phyloP scores from a whole-genome alignment of 345 rosid genomes.

The rapeseed (Brassica napus) region Da-Ae NC_063438.1:7702001-7702500 shows the following conservation, averaged over 20 bases:
- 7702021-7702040: slow-evolving; percentile 17
- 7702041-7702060: neutral
- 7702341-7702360: slow-evolving; percentile 10
- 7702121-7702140: neutral
- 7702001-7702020: slow-evolving; percentile 11
- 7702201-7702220: neutral
- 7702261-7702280: slow-evolving; percentile 33
- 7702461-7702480: neutral
- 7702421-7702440: neutral
- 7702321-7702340: slow-evolving; percentile 21
- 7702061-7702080: neutral
- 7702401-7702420: neutral
- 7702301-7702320: slow-evolving; percentile 14
- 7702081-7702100: neutral
- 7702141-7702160: neutral
- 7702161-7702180: neutral
- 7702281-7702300: slow-evolving; percentile 20
- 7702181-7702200: neutral
- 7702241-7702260: slow-evolving; percentile 16
- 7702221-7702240: neutral
- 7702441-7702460: neutral
- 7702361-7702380: neutral
- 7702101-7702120: neutral
- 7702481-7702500: neutral
- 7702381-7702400: neutral